A percentile compares a stretch with the other conserved stretches of the same genome.
These are phyloP conservation scores for Croton laevigatus DNA, from an alignment of 441 rosid species.

Conservation along the genomic window DNA sequence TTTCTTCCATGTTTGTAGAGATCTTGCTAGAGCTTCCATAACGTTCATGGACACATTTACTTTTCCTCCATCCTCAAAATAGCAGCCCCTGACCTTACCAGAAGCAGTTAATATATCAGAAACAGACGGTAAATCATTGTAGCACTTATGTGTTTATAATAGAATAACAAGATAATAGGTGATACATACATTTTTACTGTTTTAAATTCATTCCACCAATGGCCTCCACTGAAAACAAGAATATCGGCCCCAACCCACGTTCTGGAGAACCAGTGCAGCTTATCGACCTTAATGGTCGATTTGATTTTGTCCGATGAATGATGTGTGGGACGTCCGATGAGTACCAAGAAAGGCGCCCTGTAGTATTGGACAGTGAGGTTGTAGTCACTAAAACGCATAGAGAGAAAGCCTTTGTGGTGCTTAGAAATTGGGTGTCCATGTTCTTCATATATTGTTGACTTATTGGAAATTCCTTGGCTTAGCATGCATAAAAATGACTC, in stretches of 20 bases:
- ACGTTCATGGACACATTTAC: constrained; percentile 64
- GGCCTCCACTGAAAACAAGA: constrained; percentile 72
- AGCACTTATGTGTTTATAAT: too few relatives aligned
- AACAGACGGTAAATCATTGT: too few relatives aligned
- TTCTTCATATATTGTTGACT: constrained; percentile 63
- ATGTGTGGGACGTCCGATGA: constrained; percentile 50
- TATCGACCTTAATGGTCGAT: constrained; percentile 53
- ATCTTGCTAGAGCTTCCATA: constrained; percentile 63
- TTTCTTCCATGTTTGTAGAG: constrained; percentile 67
- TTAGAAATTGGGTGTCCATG: constrained; percentile 67
- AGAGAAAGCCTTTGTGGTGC: constrained; percentile 78
- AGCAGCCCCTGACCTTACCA: constrained; percentile 49
- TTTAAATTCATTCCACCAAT: constrained; percentile 85
- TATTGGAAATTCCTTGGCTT: constrained; percentile 49
- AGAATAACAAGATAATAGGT: too few relatives aligned
- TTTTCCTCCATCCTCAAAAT: constrained; percentile 67
- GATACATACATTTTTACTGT: constrained; percentile 57
- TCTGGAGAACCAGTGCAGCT: constrained; percentile 59
- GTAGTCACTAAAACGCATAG: constrained; percentile 58
- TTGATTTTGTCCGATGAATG: constrained; percentile 39
- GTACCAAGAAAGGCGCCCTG: constrained; percentile 70
- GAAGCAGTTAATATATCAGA: neutral
- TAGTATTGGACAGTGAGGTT: constrained; percentile 81
- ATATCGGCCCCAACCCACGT: constrained; percentile 74
- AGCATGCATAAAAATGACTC: constrained; percentile 83